Evolutionary conservation across 768 basidiomycete species (phyloP), one percentile per base, ranked within the genome.

Genomic region (Leccinum pellstonianum): DNA sequence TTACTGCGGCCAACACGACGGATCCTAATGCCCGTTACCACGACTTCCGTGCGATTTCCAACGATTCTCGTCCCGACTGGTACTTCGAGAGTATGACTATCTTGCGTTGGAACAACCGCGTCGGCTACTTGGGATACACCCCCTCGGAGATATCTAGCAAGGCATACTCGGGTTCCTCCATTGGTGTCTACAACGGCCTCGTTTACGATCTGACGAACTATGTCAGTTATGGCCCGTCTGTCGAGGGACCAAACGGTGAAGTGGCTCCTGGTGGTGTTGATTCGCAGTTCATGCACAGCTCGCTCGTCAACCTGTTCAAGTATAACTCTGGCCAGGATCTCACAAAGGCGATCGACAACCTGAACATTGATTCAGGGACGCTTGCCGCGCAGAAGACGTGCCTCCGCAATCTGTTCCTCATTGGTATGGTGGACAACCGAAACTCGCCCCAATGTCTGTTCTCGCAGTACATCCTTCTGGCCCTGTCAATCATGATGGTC

Each of bases 51-150:
- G 88, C 87, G 0, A 87, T 80, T 70, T 89, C 87, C 37, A 90
- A 87, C 59, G 96, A 98, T 68, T 88, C 90, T 0, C 85, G 97
- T 9, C 96, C 97, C 0, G 97, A 99, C 70, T 99, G 97, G 97
- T 99, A 98, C 74, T 95, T 91, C 64, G 91, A 98, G 76, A 81
- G 79, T 60, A 98, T 99, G 97, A 90, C 91, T 3, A 73, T 83
- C 70, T 88, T 99, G 89, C 90, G 97, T 7, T 97, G 89, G 80
- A 88, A 85, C 57, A 86, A 86, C 66, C 90, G 97, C 41, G 83
- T 86, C 46, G 97, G 97, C 0, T 98, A 95, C 71, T 69, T 96
- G 55, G 96, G 95, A 0, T 89, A 84, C 69, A 91, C 91, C 0
- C 85, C 87, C 15, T 83, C 83, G 68, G 86, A 89, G 61, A 83